A percentile compares a stretch with the other conserved stretches of the same genome.
phyloP scores from a whole-genome alignment of 2,329 filamentous ascomycete genomes.

The Ophiognomonia clavigignenti-juglandacearum region DNA sequence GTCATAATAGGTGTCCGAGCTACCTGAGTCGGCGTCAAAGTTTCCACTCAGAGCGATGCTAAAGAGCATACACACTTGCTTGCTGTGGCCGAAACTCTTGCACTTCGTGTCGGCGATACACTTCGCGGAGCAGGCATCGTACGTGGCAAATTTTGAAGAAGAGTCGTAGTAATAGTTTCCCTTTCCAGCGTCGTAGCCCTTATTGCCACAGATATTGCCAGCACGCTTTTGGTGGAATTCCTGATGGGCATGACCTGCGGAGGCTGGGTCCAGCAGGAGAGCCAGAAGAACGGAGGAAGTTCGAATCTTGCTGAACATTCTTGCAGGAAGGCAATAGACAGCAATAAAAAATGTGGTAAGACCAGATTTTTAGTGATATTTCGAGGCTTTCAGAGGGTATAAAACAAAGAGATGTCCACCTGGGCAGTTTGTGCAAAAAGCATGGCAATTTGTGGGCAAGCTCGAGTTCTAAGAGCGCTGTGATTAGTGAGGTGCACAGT shows the following conservation, averaged over 20 bases:
- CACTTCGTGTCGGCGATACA: constrained; percentile 3
- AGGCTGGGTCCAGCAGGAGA: neutral
- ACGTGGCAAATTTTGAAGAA: neutral
- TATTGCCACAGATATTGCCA: constrained; percentile 4
- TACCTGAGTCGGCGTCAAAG: constrained; percentile 1
- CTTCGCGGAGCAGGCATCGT: constrained; percentile 2
- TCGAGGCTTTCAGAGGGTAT: no score
- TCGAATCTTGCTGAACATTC: neutral
- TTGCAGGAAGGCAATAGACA: no score
- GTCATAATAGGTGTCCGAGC: constrained; percentile 3
- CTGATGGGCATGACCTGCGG: constrained; percentile 2
- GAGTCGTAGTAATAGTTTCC: constrained; percentile 5
- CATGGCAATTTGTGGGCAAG: no score
- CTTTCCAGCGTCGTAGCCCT: constrained; percentile 2
- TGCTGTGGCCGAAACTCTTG: constrained; percentile 5
- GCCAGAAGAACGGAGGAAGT: neutral
- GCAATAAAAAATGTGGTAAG: no score
- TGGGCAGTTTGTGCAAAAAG: no score
- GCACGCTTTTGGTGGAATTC: no score
- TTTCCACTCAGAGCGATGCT: constrained; percentile 5
- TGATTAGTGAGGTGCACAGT: no score
- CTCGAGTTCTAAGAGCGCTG: no score
- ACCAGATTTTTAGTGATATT: no score
- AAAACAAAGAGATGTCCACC: no score
- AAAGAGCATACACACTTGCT: constrained; percentile 6